Evolutionary conservation across 176 grass and related monocot species (phyloP).

Genomic region (Dactylis glomerata): DNA sequence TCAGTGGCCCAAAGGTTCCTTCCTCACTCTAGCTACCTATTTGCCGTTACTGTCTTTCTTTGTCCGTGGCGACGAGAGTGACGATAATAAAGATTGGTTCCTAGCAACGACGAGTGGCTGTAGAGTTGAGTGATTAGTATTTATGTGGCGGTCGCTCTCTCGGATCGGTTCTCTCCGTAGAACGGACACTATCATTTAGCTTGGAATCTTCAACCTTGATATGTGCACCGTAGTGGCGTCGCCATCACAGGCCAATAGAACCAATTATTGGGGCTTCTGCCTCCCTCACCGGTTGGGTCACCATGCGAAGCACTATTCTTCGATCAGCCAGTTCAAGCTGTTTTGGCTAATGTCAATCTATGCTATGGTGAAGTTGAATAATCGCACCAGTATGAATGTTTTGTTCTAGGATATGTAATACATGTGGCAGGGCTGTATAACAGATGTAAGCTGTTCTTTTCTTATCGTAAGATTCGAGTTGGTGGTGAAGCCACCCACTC

Average conservation of each 20-base stretch:
- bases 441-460: not conserved
- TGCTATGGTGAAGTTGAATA: not conserved
- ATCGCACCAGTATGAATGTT: not conserved
- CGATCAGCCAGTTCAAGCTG: not conserved
- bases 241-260: slow-evolving; percentile 14
- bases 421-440: not conserved
- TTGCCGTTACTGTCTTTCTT: not conserved
- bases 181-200: slow-evolving; percentile 20
- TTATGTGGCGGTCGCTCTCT: slow-evolving; percentile 21
- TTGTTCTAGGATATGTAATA: not conserved
- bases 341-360: slow-evolving; percentile 5
- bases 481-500: no score
- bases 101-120: slow-evolving; percentile 13
- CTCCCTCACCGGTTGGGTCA: not conserved
- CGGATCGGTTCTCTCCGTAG: slow-evolving; percentile 16
- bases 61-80: not conserved
- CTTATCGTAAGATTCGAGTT: no score
- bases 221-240: slow-evolving; percentile 20
- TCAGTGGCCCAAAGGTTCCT: slow-evolving; percentile 79
- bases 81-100: not conserved
- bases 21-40: not conserved
- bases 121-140: slow-evolving; percentile 24
- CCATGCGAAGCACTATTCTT: slow-evolving; percentile 7
- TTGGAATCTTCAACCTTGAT: slow-evolving; percentile 51
- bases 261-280: slow-evolving; percentile 25